These are phyloP conservation scores for Corynespora cassiicola DNA, from an alignment of 2,329 filamentous ascomycete species.

Conservation along the genomic window DNA sequence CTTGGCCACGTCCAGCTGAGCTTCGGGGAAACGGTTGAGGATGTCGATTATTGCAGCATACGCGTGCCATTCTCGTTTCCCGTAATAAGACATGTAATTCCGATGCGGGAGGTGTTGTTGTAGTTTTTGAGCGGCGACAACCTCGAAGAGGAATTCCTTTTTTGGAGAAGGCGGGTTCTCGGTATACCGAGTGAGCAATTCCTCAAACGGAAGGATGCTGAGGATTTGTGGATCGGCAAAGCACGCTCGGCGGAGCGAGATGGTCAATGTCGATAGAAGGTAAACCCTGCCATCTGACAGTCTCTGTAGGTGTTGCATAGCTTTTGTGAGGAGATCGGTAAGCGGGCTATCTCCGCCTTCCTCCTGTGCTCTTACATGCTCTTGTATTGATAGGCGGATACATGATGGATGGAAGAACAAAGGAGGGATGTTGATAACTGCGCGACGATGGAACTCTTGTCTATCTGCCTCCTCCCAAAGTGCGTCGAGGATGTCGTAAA, in stretches of 20 bases:
- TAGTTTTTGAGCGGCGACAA: slow-evolving; percentile 43
- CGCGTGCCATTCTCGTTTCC: slow-evolving; percentile 49
- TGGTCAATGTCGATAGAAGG: slow-evolving; percentile 35
- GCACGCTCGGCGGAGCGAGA: slow-evolving; percentile 38
- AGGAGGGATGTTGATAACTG: slow-evolving; percentile 44
- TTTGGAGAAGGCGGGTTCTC: slow-evolving; percentile 50
- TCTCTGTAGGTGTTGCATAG: slow-evolving; percentile 29
- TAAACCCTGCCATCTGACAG: slow-evolving; percentile 44
- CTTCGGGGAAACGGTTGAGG: slow-evolving; percentile 44
- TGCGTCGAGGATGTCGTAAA: slow-evolving; percentile 34
- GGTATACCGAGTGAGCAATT: slow-evolving; percentile 48
- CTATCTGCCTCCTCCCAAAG: slow-evolving; percentile 58
- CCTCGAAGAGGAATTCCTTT: slow-evolving; percentile 54
- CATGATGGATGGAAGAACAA: slow-evolving; percentile 45
- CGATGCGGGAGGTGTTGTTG: slow-evolving; percentile 36
- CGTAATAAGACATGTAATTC: slow-evolving; percentile 53
- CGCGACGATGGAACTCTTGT: slow-evolving; percentile 53
- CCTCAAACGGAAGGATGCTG: slow-evolving; percentile 43
- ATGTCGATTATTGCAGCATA: slow-evolving; percentile 55
- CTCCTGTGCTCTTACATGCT: slow-evolving; percentile 19
- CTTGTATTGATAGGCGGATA: slow-evolving; percentile 22
- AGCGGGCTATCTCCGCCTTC: not conserved
- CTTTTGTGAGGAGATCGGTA: slow-evolving; percentile 25
- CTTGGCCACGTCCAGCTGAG: slow-evolving; percentile 27
- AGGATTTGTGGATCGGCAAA: slow-evolving; percentile 34